These are phyloP conservation scores for Cyclanthera cordifolia DNA, from an alignment of 306 rosid species.

Conservation along the genomic window DNA sequence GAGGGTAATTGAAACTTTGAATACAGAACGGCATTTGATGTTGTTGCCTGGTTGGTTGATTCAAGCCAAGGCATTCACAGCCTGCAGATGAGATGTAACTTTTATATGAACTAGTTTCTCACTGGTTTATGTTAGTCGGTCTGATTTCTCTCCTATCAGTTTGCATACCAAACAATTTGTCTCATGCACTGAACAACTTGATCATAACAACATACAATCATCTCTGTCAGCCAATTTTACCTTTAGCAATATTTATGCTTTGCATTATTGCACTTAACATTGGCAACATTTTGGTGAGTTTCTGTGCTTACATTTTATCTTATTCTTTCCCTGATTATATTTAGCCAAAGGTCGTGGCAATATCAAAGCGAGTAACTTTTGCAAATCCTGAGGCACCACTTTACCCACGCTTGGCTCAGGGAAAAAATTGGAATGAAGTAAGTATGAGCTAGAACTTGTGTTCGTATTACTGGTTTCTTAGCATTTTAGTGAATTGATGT, in stretches of 20 bases:
- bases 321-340: slow-evolving; percentile 12
- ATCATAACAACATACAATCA: background rate
- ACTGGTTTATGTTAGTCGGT: background rate
- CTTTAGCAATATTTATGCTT: background rate
- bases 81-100: background rate
- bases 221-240: background rate
- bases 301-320: background rate
- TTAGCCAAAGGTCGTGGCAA: slow-evolving; percentile 75
- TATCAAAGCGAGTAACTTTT: slow-evolving; percentile 51
- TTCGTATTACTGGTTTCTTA: background rate
- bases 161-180: background rate
- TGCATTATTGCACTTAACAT: background rate
- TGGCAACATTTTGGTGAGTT: slow-evolving; percentile 1
- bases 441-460: slow-evolving; percentile 13
- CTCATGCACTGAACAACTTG: background rate
- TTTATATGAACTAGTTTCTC: background rate
- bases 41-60: slow-evolving; percentile 3
- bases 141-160: background rate
- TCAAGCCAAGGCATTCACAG: background rate
- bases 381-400: slow-evolving; percentile 76
- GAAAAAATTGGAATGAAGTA: slow-evolving; percentile 82
- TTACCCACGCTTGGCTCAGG: slow-evolving; percentile 90
- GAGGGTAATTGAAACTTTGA: background rate
- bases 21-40: background rate
- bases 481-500: background rate